These are phyloP conservation scores for Penicillium cinerascens DNA, from an alignment of 495 filamentous ascomycete species.

Conservation along the genomic window DNA sequence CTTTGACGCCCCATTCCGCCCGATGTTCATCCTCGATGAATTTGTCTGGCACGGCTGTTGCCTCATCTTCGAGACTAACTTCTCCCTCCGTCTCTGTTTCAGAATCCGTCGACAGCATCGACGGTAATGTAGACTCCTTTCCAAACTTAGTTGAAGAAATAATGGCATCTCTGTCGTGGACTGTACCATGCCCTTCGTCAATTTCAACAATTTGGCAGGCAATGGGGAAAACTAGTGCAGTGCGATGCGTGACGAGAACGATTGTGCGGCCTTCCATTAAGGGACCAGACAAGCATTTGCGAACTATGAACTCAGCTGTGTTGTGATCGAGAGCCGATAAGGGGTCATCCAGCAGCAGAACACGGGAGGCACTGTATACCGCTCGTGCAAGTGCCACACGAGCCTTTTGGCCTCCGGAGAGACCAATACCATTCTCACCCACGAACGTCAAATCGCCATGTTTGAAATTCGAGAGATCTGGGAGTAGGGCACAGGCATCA, in stretches of 20 bases:
- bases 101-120: conserved; percentile 22
- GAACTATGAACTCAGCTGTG: conserved; percentile 69
- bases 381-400: conserved; percentile 67
- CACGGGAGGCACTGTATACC: conserved; percentile 61
- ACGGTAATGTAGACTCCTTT: conserved; percentile 10
- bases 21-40: conserved; percentile 81
- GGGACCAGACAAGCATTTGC: conserved; percentile 62
- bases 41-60: conserved; percentile 59
- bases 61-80: conserved; percentile 36
- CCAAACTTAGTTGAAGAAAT: conserved; percentile 16
- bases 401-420: conserved; percentile 70
- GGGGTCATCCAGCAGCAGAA: conserved; percentile 67
- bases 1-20: conserved; percentile 70
- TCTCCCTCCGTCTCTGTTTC: conserved; percentile 38
- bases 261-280: conserved; percentile 59
- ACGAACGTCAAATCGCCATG: conserved; percentile 68
- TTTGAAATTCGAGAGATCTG: conserved; percentile 60
- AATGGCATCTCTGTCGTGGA: conserved; percentile 41
- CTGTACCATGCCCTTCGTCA: conserved; percentile 46
- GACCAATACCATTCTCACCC: conserved; percentile 64
- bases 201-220: conserved; percentile 70
- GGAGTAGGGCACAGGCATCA: conserved; percentile 59
- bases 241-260: conserved; percentile 77
- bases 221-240: conserved; percentile 59
- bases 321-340: conserved; percentile 68